phyloP scores from a whole-genome alignment of 2,329 filamentous ascomycete genomes.

The Myrmaecium sp. region DNA sequence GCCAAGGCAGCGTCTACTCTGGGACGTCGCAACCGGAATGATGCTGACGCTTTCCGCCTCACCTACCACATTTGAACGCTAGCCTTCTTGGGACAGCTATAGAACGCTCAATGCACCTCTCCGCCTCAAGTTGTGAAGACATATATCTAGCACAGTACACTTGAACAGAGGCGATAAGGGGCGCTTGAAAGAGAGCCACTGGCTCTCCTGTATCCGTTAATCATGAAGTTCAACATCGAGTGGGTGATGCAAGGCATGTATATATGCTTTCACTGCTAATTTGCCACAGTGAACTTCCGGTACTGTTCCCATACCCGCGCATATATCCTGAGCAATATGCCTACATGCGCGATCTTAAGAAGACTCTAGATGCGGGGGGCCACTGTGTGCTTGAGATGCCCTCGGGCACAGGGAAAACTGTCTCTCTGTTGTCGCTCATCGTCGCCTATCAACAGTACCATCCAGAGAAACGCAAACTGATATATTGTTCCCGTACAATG shows the following conservation, averaged over 20 bases:
- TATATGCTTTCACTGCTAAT: constrained; percentile 3
- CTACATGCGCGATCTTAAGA: constrained; percentile 75
- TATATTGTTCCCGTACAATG: constrained; percentile 99
- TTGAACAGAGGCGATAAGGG: neutral
- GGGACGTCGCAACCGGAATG: no score
- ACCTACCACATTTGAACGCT: no score
- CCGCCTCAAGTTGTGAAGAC: no score
- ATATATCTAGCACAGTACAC: no score
- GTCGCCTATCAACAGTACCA: constrained; percentile 92
- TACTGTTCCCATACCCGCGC: constrained; percentile 58
- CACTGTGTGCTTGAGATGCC: constrained; percentile 98
- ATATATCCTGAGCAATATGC: constrained; percentile 46
- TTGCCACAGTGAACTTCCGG: constrained; percentile 42
- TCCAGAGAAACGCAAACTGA: constrained; percentile 84
- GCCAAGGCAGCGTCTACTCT: no score
- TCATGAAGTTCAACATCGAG: constrained; percentile 69
- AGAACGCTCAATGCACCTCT: no score
- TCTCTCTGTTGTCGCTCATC: constrained; percentile 86
- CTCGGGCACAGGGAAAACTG: constrained; percentile 93
- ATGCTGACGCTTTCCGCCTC: no score
- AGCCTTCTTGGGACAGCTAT: no score
- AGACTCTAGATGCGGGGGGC: constrained; percentile 80
- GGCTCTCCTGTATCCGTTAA: constrained; percentile 15
- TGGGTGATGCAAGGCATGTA: constrained; percentile 17
- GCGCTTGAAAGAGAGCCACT: neutral